Percentiles rank a stretch among this genome's conserved stretches.
Conservation (phyloP, 345 rosid species). For the Durio zibethinus region DNA sequence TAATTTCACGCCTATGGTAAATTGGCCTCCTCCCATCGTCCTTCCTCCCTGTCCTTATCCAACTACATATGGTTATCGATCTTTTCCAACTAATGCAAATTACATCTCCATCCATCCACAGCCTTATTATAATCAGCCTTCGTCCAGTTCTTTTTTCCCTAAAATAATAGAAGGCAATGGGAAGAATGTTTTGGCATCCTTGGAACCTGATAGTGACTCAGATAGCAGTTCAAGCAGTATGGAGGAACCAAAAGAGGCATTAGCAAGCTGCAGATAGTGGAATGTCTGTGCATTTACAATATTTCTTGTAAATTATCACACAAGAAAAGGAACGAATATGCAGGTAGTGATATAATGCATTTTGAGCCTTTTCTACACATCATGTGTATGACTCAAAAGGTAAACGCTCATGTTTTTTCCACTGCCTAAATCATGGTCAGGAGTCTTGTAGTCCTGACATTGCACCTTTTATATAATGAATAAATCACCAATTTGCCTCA, state of each 20-base stretch:
- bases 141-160: constrained; percentile 14
- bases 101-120: constrained; percentile 33
- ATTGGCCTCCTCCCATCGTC: constrained; percentile 45
- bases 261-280: constrained; percentile 17
- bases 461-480: neutral
- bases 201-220: constrained; percentile 29
- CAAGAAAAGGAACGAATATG: neutral
- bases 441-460: neutral
- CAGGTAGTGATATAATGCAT: neutral
- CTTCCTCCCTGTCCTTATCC: constrained; percentile 37
- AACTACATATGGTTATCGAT: constrained; percentile 26
- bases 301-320: constrained; percentile 4
- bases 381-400: neutral
- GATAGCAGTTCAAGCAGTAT: constrained; percentile 41
- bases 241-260: constrained; percentile 30
- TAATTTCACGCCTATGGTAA: constrained; percentile 49
- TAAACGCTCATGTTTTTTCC: neutral
- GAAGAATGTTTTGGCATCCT: constrained; percentile 21
- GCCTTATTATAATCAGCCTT: constrained; percentile 30
- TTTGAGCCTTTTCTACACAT: neutral
- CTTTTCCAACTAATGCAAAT: constrained; percentile 32
- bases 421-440: neutral
- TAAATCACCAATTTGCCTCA: neutral
- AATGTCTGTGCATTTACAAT: neutral
- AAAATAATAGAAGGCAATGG: constrained; percentile 14